Evolutionary conservation across 1,284 basidiomycete genomes (phyloP).

Genomic region (Lentinus polychrous): DNA sequence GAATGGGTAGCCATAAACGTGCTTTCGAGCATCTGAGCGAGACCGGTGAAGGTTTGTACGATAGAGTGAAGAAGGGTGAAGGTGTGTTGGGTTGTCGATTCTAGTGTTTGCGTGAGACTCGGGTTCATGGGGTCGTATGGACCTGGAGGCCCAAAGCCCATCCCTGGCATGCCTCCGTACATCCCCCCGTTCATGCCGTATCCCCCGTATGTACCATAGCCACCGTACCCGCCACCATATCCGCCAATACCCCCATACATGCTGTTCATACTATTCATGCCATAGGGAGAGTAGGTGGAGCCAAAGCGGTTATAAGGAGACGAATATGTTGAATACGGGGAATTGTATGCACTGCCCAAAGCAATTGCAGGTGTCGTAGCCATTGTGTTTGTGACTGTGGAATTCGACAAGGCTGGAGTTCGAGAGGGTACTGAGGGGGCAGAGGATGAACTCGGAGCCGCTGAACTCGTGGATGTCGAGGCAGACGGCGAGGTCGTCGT

Average conservation of each 20-base stretch:
- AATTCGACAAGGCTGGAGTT: slow-evolving; percentile 31
- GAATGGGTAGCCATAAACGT: slow-evolving; percentile 99
- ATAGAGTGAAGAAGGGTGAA: slow-evolving; percentile 93
- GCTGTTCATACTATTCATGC: slow-evolving; percentile 34
- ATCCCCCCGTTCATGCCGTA: slow-evolving; percentile 31
- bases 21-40: slow-evolving; percentile 96
- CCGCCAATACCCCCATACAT: slow-evolving; percentile 33
- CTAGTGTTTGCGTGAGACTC: slow-evolving; percentile 82
- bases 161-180: slow-evolving; percentile 31
- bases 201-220: slow-evolving; percentile 29
- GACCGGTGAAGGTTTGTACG: slow-evolving; percentile 92
- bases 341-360: slow-evolving; percentile 20
- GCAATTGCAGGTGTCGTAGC: slow-evolving; percentile 14
- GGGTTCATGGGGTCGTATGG: slow-evolving; percentile 48
- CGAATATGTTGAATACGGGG: slow-evolving; percentile 33
- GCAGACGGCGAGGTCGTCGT: slow-evolving; percentile 17
- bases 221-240: slow-evolving; percentile 36
- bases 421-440: slow-evolving; percentile 33
- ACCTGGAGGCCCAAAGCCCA: slow-evolving; percentile 38
- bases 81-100: slow-evolving; percentile 85
- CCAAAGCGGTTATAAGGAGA: slow-evolving; percentile 44
- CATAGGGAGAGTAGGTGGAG: slow-evolving; percentile 33
- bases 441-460: slow-evolving; percentile 14
- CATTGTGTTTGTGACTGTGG: slow-evolving; percentile 15
- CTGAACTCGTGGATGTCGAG: slow-evolving; percentile 9